A percentile compares a stretch with the other conserved stretches of the same genome.
These are phyloP conservation scores for Fusarium multiceps DNA, from an alignment of 2,329 filamentous ascomycete species.

Conservation along the genomic window DNA sequence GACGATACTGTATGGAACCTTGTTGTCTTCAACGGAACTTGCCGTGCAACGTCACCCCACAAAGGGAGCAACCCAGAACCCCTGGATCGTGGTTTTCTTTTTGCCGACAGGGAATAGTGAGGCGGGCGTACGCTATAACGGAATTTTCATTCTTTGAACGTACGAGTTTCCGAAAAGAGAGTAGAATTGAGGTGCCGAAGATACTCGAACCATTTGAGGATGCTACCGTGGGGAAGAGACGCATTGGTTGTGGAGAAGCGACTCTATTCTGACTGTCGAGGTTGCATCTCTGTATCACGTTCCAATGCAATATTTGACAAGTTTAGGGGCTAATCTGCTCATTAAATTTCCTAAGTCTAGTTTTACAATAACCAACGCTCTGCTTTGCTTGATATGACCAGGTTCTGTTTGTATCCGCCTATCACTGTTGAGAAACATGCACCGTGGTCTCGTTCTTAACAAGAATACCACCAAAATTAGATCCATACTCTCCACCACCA, in stretches of 20 bases:
- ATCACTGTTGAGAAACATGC: slow-evolving; percentile 9
- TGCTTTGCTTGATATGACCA: not conserved
- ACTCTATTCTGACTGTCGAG: not conserved
- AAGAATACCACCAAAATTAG: slow-evolving; percentile 34
- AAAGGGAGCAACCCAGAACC: not conserved
- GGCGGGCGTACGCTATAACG: not conserved
- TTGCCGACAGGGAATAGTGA: not conserved
- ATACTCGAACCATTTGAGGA: not conserved
- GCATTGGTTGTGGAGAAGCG: too few relatives aligned
- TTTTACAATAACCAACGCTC: not conserved
- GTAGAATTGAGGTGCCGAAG: not conserved
- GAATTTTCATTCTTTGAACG: not conserved
- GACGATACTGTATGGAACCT: not conserved
- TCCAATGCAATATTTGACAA: not conserved
- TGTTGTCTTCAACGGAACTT: not conserved
- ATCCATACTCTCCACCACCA: not conserved
- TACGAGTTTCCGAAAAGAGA: not conserved
- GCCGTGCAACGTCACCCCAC: not conserved
- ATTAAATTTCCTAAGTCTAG: not conserved
- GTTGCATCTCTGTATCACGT: not conserved
- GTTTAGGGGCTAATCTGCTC: not conserved
- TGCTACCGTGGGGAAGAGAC: not conserved
- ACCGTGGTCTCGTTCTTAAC: slow-evolving; percentile 43
- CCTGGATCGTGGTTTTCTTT: not conserved
- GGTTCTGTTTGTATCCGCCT: not conserved